phyloP scores from a whole-genome alignment of 2,329 filamentous ascomycete species.

The Thelonectria olida region DNA sequence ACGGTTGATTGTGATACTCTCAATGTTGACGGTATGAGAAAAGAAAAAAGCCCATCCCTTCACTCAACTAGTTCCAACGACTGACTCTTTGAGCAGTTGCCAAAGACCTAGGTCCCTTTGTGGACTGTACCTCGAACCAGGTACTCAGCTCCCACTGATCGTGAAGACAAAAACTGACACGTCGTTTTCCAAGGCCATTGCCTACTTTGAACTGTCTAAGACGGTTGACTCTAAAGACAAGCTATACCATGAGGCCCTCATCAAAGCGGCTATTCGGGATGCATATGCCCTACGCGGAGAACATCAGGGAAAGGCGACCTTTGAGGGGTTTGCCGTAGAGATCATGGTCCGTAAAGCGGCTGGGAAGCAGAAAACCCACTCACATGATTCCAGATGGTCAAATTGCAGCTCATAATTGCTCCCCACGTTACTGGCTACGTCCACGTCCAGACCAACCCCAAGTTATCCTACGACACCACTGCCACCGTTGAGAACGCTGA shows the following conservation, averaged over 20 bases:
- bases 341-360: constrained; percentile 54
- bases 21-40: constrained; percentile 41
- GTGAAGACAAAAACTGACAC: background rate
- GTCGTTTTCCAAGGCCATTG: constrained; percentile 43
- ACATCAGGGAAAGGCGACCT: constrained; percentile 32
- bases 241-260: constrained; percentile 41
- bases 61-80: background rate
- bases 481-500: constrained; percentile 61
- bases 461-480: constrained; percentile 58
- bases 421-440: constrained; percentile 60
- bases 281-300: constrained; percentile 29
- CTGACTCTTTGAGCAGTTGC: constrained; percentile 42
- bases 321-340: constrained; percentile 63
- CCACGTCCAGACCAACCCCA: constrained; percentile 70
- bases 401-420: constrained; percentile 60
- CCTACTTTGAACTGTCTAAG: constrained; percentile 43
- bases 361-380: background rate
- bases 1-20: constrained; percentile 50
- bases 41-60: background rate
- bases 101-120: constrained; percentile 44
- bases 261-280: constrained; percentile 39
- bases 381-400: constrained; percentile 58
- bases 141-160: constrained; percentile 17
- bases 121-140: constrained; percentile 50
- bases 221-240: constrained; percentile 27